Percentiles rank a stretch among this genome's conserved stretches.
phyloP scores from a whole-genome alignment of 2,329 filamentous ascomycete genomes.

The Hypomyces rosellus region DNA sequence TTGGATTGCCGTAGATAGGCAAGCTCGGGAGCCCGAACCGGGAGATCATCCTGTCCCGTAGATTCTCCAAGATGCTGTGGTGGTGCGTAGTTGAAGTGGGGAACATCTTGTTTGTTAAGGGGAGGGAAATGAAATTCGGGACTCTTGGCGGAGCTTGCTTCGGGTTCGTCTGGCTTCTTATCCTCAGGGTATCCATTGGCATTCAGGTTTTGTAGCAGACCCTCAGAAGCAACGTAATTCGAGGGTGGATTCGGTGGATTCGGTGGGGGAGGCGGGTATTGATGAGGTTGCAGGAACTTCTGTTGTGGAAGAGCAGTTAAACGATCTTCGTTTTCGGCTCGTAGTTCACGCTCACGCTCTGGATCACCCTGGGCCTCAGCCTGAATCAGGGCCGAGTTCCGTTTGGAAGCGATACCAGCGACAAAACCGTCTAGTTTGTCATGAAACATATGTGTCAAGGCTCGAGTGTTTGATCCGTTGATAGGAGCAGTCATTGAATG shows the following conservation, averaged over 20 bases:
- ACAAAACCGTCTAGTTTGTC: slow-evolving; percentile 85
- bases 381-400: slow-evolving; percentile 76
- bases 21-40: slow-evolving; percentile 45
- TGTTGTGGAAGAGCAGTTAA: slow-evolving; percentile 73
- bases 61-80: slow-evolving; percentile 23
- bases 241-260: slow-evolving; percentile 25
- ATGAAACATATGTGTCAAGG: slow-evolving; percentile 70
- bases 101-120: slow-evolving; percentile 41
- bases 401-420: slow-evolving; percentile 77
- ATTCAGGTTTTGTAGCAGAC: slow-evolving; percentile 30
- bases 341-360: slow-evolving; percentile 72
- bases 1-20: slow-evolving; percentile 49
- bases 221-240: slow-evolving; percentile 30
- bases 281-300: slow-evolving; percentile 54
- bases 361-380: slow-evolving; percentile 74
- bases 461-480: slow-evolving; percentile 34
- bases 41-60: slow-evolving; percentile 18
- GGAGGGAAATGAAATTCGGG: slow-evolving; percentile 54
- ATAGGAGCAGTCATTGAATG: slow-evolving; percentile 41
- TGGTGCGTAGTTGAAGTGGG: slow-evolving; percentile 55
- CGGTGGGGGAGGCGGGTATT: slow-evolving; percentile 24
- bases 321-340: slow-evolving; percentile 75
- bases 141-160: slow-evolving; percentile 25
- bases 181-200: slow-evolving; percentile 35
- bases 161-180: slow-evolving; percentile 25